These are phyloP conservation scores for Melastoma candidum DNA, from an alignment of 441 rosid species.

Conservation along the genomic window DNA sequence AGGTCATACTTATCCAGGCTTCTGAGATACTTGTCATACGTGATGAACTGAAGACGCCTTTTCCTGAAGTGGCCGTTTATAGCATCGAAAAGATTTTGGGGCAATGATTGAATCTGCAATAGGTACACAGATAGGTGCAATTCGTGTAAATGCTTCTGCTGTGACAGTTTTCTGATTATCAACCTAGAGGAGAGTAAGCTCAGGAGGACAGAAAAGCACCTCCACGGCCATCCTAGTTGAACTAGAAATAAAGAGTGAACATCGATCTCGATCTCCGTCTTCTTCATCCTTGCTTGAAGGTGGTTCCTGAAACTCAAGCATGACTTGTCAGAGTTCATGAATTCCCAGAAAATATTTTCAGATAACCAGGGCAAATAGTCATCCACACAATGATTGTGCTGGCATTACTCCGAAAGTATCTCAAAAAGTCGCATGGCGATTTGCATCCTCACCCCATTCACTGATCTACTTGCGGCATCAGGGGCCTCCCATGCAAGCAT, in stretches of 20 bases:
- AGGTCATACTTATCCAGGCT: slow-evolving; percentile 73
- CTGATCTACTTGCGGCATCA: slow-evolving; percentile 33
- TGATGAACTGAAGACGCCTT: slow-evolving; percentile 62
- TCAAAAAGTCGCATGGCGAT: background rate
- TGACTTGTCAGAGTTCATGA: too few species aligned
- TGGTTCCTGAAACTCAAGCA: slow-evolving; percentile 33
- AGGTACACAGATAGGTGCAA: slow-evolving; percentile 75
- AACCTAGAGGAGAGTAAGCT: slow-evolving; percentile 35
- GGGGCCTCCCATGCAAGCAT: slow-evolving; percentile 97
- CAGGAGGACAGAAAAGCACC: slow-evolving; percentile 26
- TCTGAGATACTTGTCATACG: slow-evolving; percentile 81
- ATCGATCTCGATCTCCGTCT: slow-evolving; percentile 48
- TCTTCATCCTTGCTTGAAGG: slow-evolving; percentile 39
- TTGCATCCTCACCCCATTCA: slow-evolving; percentile 25
- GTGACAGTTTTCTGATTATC: slow-evolving; percentile 71
- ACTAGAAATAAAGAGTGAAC: slow-evolving; percentile 69
- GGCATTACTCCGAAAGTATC: too few species aligned
- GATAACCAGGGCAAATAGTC: too few species aligned
- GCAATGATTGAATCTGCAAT: slow-evolving; percentile 76
- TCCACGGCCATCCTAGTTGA: slow-evolving; percentile 74
- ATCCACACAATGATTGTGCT: too few species aligned
- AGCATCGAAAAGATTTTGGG: slow-evolving; percentile 73
- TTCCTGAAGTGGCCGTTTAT: slow-evolving; percentile 57
- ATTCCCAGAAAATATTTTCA: too few species aligned
- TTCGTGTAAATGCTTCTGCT: slow-evolving; percentile 74